phyloP scores from a whole-genome alignment of 768 basidiomycete species.

The Kondoa subrosea region DNA sequence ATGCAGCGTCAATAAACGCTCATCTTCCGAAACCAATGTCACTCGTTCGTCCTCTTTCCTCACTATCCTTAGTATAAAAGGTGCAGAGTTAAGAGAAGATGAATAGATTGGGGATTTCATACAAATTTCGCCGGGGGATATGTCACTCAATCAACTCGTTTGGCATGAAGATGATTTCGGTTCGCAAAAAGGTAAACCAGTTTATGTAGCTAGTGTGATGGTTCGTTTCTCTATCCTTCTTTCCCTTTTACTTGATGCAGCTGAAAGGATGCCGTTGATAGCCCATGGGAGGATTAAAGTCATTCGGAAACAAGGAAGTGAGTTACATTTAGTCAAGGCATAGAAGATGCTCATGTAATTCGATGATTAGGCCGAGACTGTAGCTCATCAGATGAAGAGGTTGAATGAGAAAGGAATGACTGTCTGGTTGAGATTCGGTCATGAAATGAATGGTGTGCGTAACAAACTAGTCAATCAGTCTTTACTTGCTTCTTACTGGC shows the following conservation, averaged over 20 bases:
- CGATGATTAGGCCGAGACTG: not conserved
- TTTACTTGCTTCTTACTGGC: not conserved
- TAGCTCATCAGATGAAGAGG: not conserved
- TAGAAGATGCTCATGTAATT: not conserved
- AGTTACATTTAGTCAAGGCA: not conserved
- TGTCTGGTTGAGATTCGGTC: not conserved
- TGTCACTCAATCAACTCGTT: not conserved
- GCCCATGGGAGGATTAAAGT: not conserved
- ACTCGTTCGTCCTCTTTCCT: not conserved
- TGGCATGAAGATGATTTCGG: not conserved
- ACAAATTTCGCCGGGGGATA: not conserved
- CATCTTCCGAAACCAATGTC: not conserved
- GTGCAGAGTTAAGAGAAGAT: not conserved
- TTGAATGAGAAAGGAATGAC: not conserved
- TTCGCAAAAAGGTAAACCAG: not conserved
- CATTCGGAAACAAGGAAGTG: not conserved
- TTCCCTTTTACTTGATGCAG: too few species aligned
- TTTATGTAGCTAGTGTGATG: not conserved
- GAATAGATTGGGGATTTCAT: not conserved
- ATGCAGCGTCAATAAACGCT: not conserved
- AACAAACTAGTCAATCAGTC: not conserved
- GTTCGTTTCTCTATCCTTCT: too few species aligned
- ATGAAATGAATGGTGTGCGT: not conserved
- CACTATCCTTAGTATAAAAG: not conserved
- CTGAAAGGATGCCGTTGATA: too few species aligned